Evolutionary conservation across 2,329 filamentous ascomycete genomes (phyloP).

Genomic region (Ceratocystis destructans): DNA sequence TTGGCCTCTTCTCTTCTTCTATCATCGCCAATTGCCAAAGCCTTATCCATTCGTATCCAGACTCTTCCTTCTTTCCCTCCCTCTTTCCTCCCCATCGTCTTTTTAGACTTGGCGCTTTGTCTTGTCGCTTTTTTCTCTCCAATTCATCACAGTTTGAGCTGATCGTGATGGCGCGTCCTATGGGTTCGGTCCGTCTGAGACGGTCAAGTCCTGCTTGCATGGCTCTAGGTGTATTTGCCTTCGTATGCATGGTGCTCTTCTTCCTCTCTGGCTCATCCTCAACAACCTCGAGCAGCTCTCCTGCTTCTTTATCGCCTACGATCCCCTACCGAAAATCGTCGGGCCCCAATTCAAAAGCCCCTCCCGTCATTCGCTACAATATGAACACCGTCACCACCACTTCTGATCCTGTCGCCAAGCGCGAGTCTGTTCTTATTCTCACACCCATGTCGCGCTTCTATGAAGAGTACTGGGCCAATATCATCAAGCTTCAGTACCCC

Average conservation of each 20-base stretch:
- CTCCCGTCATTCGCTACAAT: conserved; percentile 82
- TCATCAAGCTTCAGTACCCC: conserved; percentile 70
- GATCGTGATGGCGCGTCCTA: conserved; percentile 39
- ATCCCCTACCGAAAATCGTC: conserved; percentile 51
- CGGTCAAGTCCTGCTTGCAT: conserved; percentile 65
- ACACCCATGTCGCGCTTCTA: conserved; percentile 92
- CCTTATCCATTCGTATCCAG: not conserved
- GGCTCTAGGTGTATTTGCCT: conserved; percentile 55
- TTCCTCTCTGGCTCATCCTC: conserved; percentile 35
- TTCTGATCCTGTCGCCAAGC: conserved; percentile 57
- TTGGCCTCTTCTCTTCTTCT: conserved; percentile 1
- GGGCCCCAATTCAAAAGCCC: conserved; percentile 36
- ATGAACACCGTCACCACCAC: conserved; percentile 90
- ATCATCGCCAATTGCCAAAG: not conserved
- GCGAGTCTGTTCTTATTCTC: conserved; percentile 78
- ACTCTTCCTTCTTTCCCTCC: not conserved
- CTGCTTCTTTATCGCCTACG: conserved; percentile 18
- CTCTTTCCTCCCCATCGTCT: not conserved
- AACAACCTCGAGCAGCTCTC: conserved; percentile 31
- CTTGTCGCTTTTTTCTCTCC: not conserved
- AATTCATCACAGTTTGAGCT: not conserved
- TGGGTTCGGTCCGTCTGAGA: conserved; percentile 58
- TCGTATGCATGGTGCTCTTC: conserved; percentile 57
- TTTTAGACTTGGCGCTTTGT: not conserved
- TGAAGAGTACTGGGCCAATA: conserved; percentile 87